Conservation (phyloP, 129 eudicot genomes). For the Flaveria brownii region DNA sequence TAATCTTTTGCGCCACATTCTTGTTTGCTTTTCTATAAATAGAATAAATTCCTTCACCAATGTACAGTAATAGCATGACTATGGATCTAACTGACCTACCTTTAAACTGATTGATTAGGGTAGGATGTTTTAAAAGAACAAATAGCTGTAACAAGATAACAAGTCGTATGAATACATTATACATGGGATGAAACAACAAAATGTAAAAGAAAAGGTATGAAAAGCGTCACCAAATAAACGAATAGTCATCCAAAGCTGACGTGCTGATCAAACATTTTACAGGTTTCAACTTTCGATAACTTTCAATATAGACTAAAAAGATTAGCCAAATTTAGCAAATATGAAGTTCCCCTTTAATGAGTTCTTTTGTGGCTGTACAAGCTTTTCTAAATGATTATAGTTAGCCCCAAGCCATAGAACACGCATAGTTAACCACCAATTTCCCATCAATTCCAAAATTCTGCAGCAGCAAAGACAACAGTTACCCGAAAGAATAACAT, state of each 20-base stretch:
- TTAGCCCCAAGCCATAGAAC: slow-evolving; percentile 99
- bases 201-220: neutral
- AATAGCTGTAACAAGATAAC: neutral
- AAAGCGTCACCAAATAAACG: neutral
- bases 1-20: no score
- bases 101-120: no score
- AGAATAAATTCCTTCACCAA: no score
- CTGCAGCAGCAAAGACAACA: slow-evolving; percentile 44
- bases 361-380: slow-evolving; percentile 23
- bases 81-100: no score
- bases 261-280: slow-evolving; percentile 10
- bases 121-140: no score
- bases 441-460: slow-evolving; percentile 94
- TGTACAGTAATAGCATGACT: no score
- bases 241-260: slow-evolving; percentile 4
- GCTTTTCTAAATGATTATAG: slow-evolving; percentile 26
- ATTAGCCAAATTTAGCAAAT: slow-evolving; percentile 23
- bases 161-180: neutral
- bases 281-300: neutral
- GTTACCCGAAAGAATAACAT: slow-evolving; percentile 10
- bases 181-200: neutral
- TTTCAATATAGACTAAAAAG: neutral
- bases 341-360: slow-evolving; percentile 1
- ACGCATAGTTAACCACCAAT: slow-evolving; percentile 93
- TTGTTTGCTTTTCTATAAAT: no score